Evolutionary conservation across 2,329 filamentous ascomycete species (phyloP), one percentile per base, ranked within the genome.

Genomic region (Scedosporium aurantiacum): DNA sequence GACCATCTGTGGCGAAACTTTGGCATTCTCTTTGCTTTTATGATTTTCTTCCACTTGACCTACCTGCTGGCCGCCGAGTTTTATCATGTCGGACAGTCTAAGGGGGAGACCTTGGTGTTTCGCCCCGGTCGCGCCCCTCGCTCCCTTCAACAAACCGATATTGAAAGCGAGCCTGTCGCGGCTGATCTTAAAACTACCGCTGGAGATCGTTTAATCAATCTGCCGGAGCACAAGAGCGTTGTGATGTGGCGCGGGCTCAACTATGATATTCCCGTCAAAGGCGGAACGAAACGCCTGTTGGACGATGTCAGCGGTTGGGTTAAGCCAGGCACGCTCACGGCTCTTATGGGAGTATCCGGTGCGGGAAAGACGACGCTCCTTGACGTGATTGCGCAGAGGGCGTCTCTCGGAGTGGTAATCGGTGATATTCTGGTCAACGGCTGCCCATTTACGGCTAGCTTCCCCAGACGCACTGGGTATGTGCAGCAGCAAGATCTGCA

Each of bases 241-340:
- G 43, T 47, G n/a, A 21, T 18, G n/a, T 21, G 43, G n/a, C 43
- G 32, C 8, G 32, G 32, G 32, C 12, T 37, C 32, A 37, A 12
- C 10, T 37, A 37, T 37, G 32, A 37, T 37, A 37, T 37, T 12
- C 55, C 55, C 14, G 55, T 90, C 71, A 73, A 73, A 60, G 88
- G 88, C 67, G 82, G 88, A 65, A 73, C 76, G 0, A 78, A 87
- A 37, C 80, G 86, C 7, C 85, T 92, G 67, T 74, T 90, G 25
- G 83, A 90, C 63, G 75, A 88, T 58, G 85, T 90, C 2, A 84
- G 88, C 67, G 87, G 88, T 10, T 90, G 86, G 85, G 86, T 90
- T 60, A 88, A 89, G 71, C 87, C 87, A 1, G 87, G 87, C 59
- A 89, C 86, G 16, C 74, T 89, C 14, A 90, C 87, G 5, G 87